Conservation (phyloP, 2,329 filamentous ascomycete genomes). For the Cladosporium oxysporum region DNA sequence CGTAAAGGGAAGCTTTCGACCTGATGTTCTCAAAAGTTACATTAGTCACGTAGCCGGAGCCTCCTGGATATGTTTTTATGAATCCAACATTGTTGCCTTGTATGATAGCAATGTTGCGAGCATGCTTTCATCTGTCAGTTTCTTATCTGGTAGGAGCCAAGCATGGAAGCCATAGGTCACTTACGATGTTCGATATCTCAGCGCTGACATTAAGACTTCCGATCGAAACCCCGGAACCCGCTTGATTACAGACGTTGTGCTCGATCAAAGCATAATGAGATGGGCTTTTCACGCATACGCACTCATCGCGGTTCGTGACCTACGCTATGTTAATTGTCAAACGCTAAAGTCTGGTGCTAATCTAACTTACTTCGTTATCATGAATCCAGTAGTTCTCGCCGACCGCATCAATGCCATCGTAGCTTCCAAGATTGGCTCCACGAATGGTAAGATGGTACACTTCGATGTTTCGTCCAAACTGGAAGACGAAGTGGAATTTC, state of each 20-base stretch:
- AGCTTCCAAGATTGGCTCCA: slow-evolving; percentile 1
- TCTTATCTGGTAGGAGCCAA: neutral
- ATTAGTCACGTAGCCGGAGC: neutral
- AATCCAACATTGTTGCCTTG: neutral
- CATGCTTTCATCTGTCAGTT: neutral
- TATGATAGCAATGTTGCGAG: neutral
- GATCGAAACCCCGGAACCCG: neutral
- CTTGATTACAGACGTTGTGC: neutral
- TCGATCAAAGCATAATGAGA: slow-evolving; percentile 1
- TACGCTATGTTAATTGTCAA: neutral
- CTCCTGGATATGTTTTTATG: slow-evolving; percentile 2
- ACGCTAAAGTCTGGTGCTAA: neutral
- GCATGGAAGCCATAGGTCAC: neutral
- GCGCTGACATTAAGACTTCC: slow-evolving; percentile 7
- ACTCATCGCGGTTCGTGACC: neutral
- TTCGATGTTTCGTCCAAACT: neutral
- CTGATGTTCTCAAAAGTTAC: neutral
- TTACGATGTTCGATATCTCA: neutral
- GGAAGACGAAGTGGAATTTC: slow-evolving; percentile 3
- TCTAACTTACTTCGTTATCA: neutral
- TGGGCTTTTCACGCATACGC: neutral
- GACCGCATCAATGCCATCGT: neutral
- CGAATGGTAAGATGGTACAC: slow-evolving; percentile 1
- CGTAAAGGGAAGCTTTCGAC: neutral
- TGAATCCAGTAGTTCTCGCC: slow-evolving; percentile 6